Evolutionary conservation across 2,329 filamentous ascomycete genomes (phyloP).

Genomic region (Coniochaeta pulveracea): DNA sequence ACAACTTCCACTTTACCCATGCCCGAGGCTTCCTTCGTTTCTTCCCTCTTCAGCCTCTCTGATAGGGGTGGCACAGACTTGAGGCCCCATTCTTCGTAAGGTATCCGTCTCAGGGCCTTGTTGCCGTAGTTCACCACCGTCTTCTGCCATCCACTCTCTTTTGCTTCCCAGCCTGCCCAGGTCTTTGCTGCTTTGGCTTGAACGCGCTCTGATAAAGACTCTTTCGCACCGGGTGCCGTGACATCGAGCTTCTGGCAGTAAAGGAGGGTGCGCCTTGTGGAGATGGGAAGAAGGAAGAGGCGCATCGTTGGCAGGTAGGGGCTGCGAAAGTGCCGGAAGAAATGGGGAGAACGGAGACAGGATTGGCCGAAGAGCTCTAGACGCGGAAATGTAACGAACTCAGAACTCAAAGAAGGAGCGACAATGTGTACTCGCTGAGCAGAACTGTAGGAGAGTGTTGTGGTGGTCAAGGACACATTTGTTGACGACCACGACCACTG

Average conservation of each 20-base stretch:
- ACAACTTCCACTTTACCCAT: conserved; percentile 60
- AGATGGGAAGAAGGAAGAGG: conserved; percentile 86
- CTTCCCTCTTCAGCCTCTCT: conserved; percentile 49
- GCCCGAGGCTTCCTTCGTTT: conserved; percentile 39
- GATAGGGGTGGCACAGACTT: conserved; percentile 86
- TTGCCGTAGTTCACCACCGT: conserved; percentile 81
- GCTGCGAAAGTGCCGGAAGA: background rate
- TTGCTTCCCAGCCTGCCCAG: conserved; percentile 83
- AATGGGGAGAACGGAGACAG: background rate
- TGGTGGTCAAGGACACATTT: too few species aligned
- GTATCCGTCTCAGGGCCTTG: conserved; percentile 71
- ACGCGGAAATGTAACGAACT: too few species aligned
- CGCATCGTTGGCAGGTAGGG: conserved; percentile 50
- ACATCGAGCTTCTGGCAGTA: conserved; percentile 72
- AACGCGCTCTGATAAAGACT: conserved; percentile 54
- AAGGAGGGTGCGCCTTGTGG: conserved; percentile 79
- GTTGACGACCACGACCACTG: too few species aligned
- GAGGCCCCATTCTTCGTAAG: conserved; percentile 95
- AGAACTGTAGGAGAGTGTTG: too few species aligned
- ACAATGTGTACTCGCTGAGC: too few species aligned
- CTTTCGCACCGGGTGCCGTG: conserved; percentile 29
- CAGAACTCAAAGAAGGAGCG: too few species aligned
- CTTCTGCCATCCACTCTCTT: conserved; percentile 78
- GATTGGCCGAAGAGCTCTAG: too few species aligned
- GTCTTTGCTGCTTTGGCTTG: conserved; percentile 61